Conservation (phyloP, 2,329 filamentous ascomycete species). For the Paecilomyces fulvus region DNA sequence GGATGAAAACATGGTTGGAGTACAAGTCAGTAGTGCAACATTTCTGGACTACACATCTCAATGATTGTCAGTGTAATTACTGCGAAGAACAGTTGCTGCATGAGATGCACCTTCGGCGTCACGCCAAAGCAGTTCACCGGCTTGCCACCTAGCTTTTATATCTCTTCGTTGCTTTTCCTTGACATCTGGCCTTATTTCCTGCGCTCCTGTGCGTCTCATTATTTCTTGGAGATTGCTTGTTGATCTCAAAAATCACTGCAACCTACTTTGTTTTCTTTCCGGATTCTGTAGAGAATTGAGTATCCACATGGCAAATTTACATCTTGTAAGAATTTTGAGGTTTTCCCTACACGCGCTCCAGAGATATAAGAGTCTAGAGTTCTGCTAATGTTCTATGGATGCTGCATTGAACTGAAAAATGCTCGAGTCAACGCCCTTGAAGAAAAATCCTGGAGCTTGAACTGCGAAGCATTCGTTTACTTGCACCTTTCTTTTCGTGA, state of each 20-base stretch:
- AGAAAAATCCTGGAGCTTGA: neutral
- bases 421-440: neutral
- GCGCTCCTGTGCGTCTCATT: neutral
- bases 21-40: slow-evolving; percentile 12
- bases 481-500: neutral
- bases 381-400: no score
- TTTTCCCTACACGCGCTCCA: no score
- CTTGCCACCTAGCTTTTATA: slow-evolving; percentile 4
- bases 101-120: slow-evolving; percentile 11
- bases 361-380: no score
- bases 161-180: no score
- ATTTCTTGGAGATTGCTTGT: neutral
- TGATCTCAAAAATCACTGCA: no score
- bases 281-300: no score
- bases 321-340: no score
- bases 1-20: slow-evolving; percentile 13
- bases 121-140: slow-evolving; percentile 7
- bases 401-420: no score
- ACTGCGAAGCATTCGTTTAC: neutral
- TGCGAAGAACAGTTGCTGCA: slow-evolving; percentile 7
- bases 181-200: no score
- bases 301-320: no score
- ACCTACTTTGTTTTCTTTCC: no score
- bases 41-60: slow-evolving; percentile 13
- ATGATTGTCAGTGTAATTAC: slow-evolving; percentile 12